phyloP scores from a whole-genome alignment of 768 basidiomycete genomes.

The Lentinula sp. region DNA sequence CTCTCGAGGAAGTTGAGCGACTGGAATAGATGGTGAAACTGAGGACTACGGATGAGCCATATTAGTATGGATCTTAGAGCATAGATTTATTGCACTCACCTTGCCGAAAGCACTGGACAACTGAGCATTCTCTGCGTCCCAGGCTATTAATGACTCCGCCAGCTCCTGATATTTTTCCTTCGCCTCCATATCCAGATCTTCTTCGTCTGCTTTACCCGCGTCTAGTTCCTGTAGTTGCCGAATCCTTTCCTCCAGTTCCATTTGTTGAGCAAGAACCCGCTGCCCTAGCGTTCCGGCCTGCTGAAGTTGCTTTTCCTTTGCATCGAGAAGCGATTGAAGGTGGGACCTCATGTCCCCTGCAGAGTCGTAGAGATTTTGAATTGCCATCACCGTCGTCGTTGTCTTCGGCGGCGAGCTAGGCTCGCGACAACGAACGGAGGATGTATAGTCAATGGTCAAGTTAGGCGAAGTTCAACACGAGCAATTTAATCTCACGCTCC shows the following conservation, averaged over 20 bases:
- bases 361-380: constrained; percentile 12
- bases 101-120: constrained; percentile 68
- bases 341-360: constrained; percentile 57
- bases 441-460: not conserved
- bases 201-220: constrained; percentile 56
- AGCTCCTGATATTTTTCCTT: constrained; percentile 73
- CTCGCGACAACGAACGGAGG: not conserved
- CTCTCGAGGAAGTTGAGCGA: constrained; percentile 51
- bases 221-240: constrained; percentile 72
- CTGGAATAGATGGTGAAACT: constrained; percentile 31
- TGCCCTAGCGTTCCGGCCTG: constrained; percentile 91
- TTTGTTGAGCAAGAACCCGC: constrained; percentile 88
- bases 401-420: not conserved
- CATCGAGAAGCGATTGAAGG: constrained; percentile 70
- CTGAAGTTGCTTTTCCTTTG: constrained; percentile 88
- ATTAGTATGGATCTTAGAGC: not conserved
- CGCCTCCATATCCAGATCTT: constrained; percentile 61
- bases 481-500: not conserved
- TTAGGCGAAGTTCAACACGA: not conserved
- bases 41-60: not conserved
- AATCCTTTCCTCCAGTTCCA: constrained; percentile 88
- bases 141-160: constrained; percentile 63
- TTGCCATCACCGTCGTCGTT: constrained; percentile 5
- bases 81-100: constrained; percentile 33
- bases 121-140: constrained; percentile 78